A percentile compares a stretch with the other conserved stretches of the same genome.
These are phyloP conservation scores for Penicillium olsonii DNA, from an alignment of 2,329 filamentous ascomycete species.

Conservation along the genomic window DNA sequence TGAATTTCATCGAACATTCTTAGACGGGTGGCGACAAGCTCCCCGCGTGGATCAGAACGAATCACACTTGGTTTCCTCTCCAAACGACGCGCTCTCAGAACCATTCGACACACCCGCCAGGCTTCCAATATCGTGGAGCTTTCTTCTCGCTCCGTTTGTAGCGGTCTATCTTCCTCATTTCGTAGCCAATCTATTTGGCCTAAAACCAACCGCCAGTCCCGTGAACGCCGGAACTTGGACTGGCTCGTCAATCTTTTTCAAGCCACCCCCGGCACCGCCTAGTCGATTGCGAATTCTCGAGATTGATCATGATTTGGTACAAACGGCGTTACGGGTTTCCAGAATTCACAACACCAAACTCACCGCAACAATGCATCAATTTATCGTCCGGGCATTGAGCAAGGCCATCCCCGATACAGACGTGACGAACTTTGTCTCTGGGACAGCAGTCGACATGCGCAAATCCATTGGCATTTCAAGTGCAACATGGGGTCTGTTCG, in stretches of 20 bases:
- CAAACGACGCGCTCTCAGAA: conserved; percentile 26
- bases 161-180: conserved; percentile 39
- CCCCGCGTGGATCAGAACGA: neutral
- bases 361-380: conserved; percentile 43
- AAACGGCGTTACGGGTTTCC: conserved; percentile 29
- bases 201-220: conserved; percentile 28
- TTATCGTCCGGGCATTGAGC: conserved; percentile 42
- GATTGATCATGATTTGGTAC: conserved; percentile 29
- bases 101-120: conserved; percentile 42
- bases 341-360: conserved; percentile 41
- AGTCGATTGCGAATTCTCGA: conserved; percentile 35
- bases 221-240: conserved; percentile 36
- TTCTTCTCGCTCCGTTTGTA: conserved; percentile 44
- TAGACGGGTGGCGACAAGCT: conserved; percentile 20
- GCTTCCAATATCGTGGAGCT: conserved; percentile 48
- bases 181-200: conserved; percentile 33
- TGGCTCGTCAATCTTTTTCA: conserved; percentile 26
- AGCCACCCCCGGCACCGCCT: conserved; percentile 17
- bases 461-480: conserved; percentile 30
- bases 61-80: neutral
- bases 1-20: conserved; percentile 46
- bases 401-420: conserved; percentile 23
- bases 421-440: conserved; percentile 38
- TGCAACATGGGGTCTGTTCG: conserved; percentile 41
- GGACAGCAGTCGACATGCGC: conserved; percentile 46